phyloP scores from a whole-genome alignment of 495 filamentous ascomycete species.

The Penicillium cataractarum region DNA sequence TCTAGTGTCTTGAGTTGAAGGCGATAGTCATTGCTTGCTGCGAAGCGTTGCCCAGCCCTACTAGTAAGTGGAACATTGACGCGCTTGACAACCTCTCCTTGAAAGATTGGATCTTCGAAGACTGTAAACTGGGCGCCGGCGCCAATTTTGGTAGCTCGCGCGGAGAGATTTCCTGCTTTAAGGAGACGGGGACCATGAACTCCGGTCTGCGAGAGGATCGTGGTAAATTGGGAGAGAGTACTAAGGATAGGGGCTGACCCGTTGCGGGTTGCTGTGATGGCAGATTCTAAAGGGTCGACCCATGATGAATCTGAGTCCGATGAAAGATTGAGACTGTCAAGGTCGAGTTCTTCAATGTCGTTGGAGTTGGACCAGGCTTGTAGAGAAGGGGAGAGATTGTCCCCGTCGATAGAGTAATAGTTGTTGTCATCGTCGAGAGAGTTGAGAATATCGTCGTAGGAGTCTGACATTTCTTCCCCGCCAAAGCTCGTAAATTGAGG shows the following conservation, averaged over 20 bases:
- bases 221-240: conserved; percentile 28
- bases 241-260: conserved; percentile 22
- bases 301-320: conserved; percentile 19
- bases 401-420: conserved; percentile 9
- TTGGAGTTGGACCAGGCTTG: conserved; percentile 8
- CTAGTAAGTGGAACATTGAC: conserved; percentile 16
- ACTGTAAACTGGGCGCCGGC: conserved; percentile 24
- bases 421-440: conserved; percentile 12
- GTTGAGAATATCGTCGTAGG: conserved; percentile 16
- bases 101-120: conserved; percentile 23
- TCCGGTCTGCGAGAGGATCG: conserved; percentile 27
- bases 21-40: conserved; percentile 15
- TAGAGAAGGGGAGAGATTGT: not conserved
- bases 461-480: conserved; percentile 6
- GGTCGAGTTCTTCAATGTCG: conserved; percentile 12
- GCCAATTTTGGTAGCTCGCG: conserved; percentile 21
- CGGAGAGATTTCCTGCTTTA: conserved; percentile 18
- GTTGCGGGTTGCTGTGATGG: conserved; percentile 27
- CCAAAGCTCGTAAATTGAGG: too few species aligned
- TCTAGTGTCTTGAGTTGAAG: conserved; percentile 11
- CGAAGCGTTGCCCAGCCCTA: conserved; percentile 11
- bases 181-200: conserved; percentile 26
- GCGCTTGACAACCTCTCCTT: conserved; percentile 28
- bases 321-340: conserved; percentile 10
- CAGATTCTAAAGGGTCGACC: conserved; percentile 16